Evolutionary conservation across 441 rosid genomes (phyloP).

Genomic region (Populus hybrid): DNA sequence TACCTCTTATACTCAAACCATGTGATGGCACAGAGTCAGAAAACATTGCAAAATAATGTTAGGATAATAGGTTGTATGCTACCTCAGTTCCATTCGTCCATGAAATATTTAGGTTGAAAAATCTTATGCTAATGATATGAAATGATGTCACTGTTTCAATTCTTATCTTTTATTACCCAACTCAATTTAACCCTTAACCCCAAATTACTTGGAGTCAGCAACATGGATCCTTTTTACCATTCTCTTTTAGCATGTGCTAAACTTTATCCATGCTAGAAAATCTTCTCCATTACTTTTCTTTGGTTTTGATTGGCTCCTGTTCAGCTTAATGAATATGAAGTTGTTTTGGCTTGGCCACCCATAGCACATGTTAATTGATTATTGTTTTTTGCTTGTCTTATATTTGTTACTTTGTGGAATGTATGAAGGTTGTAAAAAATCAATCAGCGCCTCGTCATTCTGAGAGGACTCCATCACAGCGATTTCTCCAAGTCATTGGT

Average conservation of each 20-base stretch:
- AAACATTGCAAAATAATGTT: not conserved
- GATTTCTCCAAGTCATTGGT: slow-evolving; percentile 94
- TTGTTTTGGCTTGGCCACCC: not conserved
- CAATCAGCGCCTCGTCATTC: slow-evolving; percentile 68
- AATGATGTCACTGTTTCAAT: not conserved
- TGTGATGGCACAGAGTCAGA: not conserved
- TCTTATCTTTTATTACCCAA: not conserved
- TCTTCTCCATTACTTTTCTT: not conserved
- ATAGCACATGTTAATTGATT: not conserved
- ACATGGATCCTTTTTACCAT: not conserved
- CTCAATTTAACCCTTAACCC: not conserved
- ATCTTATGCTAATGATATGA: not conserved
- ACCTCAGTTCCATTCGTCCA: not conserved
- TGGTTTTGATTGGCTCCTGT: not conserved
- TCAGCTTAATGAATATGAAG: not conserved
- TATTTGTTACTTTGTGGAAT: slow-evolving; percentile 22
- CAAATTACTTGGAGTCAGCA: not conserved
- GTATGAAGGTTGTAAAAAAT: slow-evolving; percentile 54
- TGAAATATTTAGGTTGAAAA: not conserved
- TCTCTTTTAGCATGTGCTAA: not conserved
- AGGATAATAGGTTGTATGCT: not conserved
- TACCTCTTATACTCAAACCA: not conserved
- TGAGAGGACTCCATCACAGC: slow-evolving; percentile 57
- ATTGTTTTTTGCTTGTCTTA: slow-evolving; percentile 5
- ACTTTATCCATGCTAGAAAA: not conserved